phyloP scores from a whole-genome alignment of 2,329 filamentous ascomycete genomes.

The Sordariomycetes sp. region DNA sequence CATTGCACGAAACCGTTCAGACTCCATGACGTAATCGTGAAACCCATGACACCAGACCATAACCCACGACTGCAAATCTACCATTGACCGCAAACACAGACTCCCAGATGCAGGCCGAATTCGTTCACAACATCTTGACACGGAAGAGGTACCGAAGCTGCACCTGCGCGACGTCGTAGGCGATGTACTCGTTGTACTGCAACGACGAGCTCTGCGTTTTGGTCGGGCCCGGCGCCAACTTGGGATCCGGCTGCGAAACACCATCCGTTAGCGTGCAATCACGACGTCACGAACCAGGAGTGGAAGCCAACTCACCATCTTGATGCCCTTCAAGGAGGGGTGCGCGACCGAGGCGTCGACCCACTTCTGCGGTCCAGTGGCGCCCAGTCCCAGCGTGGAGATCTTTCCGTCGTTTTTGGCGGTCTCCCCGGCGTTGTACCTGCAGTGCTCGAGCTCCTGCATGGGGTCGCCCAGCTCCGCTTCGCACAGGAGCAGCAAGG shows the following conservation, averaged over 20 bases:
- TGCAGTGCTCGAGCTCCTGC: slow-evolving; percentile 45
- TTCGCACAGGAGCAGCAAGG: slow-evolving; percentile 72
- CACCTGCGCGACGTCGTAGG: slow-evolving; percentile 59
- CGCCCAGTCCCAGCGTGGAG: slow-evolving; percentile 62
- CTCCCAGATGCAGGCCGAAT: no score
- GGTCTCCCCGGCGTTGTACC: slow-evolving; percentile 52
- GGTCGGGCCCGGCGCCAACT: slow-evolving; percentile 33
- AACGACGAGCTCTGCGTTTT: slow-evolving; percentile 34
- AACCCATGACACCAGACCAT: background rate
- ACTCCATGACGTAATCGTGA: background rate
- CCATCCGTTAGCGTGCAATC: background rate
- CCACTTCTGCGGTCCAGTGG: slow-evolving; percentile 55
- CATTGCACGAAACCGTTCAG: background rate
- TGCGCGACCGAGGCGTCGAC: slow-evolving; percentile 64
- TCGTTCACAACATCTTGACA: slow-evolving; percentile 34
- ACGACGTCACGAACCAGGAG: background rate
- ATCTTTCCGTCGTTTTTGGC: slow-evolving; percentile 49
- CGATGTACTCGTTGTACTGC: slow-evolving; percentile 65
- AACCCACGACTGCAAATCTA: background rate
- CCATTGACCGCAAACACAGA: no score
- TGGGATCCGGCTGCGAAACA: slow-evolving; percentile 35
- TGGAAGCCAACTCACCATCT: slow-evolving; percentile 44
- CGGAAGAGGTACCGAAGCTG: slow-evolving; percentile 60
- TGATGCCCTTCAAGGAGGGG: slow-evolving; percentile 52
- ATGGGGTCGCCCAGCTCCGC: slow-evolving; percentile 66